Percentiles rank a stretch among this genome's conserved stretches.
phyloP scores from a whole-genome alignment of 306 rosid genomes.

The Cucumis sativus region DNA sequence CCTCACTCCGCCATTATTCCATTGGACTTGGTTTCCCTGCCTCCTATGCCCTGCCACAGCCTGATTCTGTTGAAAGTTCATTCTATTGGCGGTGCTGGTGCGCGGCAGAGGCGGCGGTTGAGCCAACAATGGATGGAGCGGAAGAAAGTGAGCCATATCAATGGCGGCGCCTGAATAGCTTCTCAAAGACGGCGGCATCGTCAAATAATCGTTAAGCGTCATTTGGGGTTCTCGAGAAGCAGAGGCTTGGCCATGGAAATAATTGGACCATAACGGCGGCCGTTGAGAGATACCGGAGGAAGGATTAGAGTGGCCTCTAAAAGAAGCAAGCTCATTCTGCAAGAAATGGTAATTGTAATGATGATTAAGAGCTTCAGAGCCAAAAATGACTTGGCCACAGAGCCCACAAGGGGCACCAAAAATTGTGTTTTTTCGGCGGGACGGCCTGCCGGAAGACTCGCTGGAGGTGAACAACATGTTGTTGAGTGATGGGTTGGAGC shows the following conservation, averaged over 20 bases:
- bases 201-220: background rate
- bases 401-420: background rate
- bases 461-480: background rate
- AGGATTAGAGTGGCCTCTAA: background rate
- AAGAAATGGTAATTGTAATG: background rate
- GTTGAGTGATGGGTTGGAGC: background rate
- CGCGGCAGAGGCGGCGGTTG: background rate
- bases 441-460: background rate
- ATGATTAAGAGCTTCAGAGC: background rate
- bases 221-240: constrained; percentile 4
- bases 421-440: background rate
- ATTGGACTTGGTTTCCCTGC: background rate
- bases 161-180: background rate
- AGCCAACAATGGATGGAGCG: constrained; percentile 1
- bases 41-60: background rate
- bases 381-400: background rate
- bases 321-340: background rate
- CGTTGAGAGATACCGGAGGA: background rate
- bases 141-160: background rate
- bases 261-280: background rate
- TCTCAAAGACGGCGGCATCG: background rate
- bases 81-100: background rate
- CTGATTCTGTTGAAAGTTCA: background rate
- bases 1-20: background rate
- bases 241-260: background rate